Percentiles rank a stretch among this genome's conserved stretches.
phyloP scores from a whole-genome alignment of 495 filamentous ascomycete species.

The Hyaloscypha finlandica region DNA sequence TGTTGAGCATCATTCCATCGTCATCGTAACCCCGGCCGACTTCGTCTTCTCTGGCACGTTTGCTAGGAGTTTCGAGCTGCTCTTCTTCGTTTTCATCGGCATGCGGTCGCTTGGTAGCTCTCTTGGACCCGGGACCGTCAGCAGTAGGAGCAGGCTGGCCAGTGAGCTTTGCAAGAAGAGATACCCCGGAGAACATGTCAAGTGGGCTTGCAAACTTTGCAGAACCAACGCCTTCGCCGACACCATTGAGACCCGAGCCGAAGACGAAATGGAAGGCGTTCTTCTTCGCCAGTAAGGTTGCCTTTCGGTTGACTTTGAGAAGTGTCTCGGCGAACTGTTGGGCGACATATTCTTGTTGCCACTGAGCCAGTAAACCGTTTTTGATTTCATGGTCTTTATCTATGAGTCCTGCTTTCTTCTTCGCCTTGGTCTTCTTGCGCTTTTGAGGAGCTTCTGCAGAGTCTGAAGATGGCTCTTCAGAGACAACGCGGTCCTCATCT shows the following conservation, averaged over 20 bases:
- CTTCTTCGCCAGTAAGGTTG: slow-evolving; percentile 48
- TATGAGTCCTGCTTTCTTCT: slow-evolving; percentile 10
- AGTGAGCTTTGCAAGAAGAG: slow-evolving; percentile 49
- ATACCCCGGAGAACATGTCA: slow-evolving; percentile 55
- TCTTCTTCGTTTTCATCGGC: slow-evolving; percentile 32
- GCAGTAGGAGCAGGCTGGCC: slow-evolving; percentile 25
- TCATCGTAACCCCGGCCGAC: slow-evolving; percentile 48
- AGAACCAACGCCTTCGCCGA: slow-evolving; percentile 51
- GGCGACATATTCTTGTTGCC: slow-evolving; percentile 29
- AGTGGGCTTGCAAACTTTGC: slow-evolving; percentile 46
- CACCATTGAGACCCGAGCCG: slow-evolving; percentile 56
- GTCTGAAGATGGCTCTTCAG: slow-evolving; percentile 32
- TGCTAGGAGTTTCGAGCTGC: slow-evolving; percentile 32
- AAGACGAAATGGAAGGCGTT: slow-evolving; percentile 57
- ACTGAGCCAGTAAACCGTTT: slow-evolving; percentile 23
- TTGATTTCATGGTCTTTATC: slow-evolving; percentile 26
- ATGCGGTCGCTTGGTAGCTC: slow-evolving; percentile 41
- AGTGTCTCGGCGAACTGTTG: slow-evolving; percentile 26
- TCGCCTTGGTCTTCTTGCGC: slow-evolving; percentile 20
- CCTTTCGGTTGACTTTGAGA: slow-evolving; percentile 36
- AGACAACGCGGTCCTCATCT: slow-evolving; percentile 17
- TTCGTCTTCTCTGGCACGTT: slow-evolving; percentile 20
- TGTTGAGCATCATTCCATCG: slow-evolving; percentile 33
- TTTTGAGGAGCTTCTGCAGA: slow-evolving; percentile 27
- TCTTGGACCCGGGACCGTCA: not conserved